Evolutionary conservation across 2,329 filamentous ascomycete genomes (phyloP).

Genomic region (Sporothrix luriei): DNA sequence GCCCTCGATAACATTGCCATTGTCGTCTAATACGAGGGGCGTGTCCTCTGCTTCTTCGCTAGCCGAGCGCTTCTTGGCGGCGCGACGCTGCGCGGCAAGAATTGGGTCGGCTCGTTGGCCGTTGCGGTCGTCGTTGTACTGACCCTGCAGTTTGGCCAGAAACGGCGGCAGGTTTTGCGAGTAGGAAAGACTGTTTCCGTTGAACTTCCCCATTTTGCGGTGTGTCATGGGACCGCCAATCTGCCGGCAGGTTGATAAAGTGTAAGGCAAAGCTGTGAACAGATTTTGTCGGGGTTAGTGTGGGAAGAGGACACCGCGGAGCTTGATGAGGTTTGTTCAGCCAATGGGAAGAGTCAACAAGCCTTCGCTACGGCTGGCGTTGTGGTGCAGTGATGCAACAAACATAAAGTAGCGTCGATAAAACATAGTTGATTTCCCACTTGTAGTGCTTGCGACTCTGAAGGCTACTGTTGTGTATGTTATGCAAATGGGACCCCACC

Average conservation of each 20-base stretch:
- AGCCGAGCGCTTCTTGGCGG: slow-evolving; percentile 57
- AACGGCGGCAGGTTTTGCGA: slow-evolving; percentile 62
- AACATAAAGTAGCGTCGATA: no score
- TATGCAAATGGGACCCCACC: no score
- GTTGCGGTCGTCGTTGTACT: slow-evolving; percentile 52
- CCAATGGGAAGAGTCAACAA: background rate
- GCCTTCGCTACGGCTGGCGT: no score
- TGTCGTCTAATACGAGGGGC: slow-evolving; percentile 73
- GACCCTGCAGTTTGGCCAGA: slow-evolving; percentile 59
- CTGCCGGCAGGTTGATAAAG: background rate
- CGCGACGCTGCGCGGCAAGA: slow-evolving; percentile 54
- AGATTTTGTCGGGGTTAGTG: background rate
- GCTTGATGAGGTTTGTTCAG: background rate
- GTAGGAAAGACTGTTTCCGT: slow-evolving; percentile 71
- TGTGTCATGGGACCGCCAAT: background rate
- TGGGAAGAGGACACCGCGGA: background rate
- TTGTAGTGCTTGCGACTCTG: no score
- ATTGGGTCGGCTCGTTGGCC: slow-evolving; percentile 53
- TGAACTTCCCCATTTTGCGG: slow-evolving; percentile 58
- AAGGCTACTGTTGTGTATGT: no score
- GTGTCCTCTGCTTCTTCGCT: slow-evolving; percentile 76
- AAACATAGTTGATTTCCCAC: no score
- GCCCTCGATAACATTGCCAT: slow-evolving; percentile 61
- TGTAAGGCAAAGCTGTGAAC: background rate
- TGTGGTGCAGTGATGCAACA: no score